A percentile compares a stretch with the other conserved stretches of the same genome.
These are phyloP conservation scores for Cutaneotrichosporon cutaneum DNA, from an alignment of 1,284 basidiomycete genomes.

Conservation along the genomic window DNA sequence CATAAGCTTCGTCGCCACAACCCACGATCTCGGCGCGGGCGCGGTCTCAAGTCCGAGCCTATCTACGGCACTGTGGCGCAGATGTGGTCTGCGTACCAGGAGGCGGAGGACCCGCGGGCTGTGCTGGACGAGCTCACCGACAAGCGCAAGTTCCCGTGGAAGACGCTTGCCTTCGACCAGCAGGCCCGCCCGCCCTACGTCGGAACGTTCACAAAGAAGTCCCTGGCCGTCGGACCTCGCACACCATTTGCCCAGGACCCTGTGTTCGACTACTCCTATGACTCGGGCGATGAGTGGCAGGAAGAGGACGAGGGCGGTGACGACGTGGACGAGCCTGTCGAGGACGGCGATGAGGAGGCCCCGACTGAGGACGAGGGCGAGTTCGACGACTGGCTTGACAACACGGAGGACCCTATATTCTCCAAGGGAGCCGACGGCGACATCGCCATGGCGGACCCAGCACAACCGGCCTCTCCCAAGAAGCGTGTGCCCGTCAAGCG, in stretches of 20 bases:
- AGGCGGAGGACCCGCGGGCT: slow-evolving; percentile 46
- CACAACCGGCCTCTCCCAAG: slow-evolving; percentile 16
- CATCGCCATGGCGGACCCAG: slow-evolving; percentile 37
- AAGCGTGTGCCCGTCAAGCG: slow-evolving; percentile 37
- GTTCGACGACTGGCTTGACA: slow-evolving; percentile 51
- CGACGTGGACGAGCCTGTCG: slow-evolving; percentile 43
- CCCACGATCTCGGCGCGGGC: slow-evolving; percentile 20
- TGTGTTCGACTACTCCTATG: slow-evolving; percentile 51
- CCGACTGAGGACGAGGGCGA: slow-evolving; percentile 42
- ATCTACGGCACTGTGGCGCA: slow-evolving; percentile 40
- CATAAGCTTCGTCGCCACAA: slow-evolving; percentile 13
- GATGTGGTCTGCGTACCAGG: slow-evolving; percentile 40
- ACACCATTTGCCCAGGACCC: slow-evolving; percentile 52
- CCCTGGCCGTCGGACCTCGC: slow-evolving; percentile 48
- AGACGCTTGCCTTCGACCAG: slow-evolving; percentile 49
- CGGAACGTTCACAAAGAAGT: slow-evolving; percentile 50
- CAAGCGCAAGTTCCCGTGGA: slow-evolving; percentile 45
- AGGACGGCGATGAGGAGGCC: slow-evolving; percentile 34
- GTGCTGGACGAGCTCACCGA: slow-evolving; percentile 43
- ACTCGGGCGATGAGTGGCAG: slow-evolving; percentile 53
- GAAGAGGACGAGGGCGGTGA: slow-evolving; percentile 49
- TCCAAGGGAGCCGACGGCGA: slow-evolving; percentile 41
- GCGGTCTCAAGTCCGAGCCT: slow-evolving; percentile 43
- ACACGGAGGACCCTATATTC: slow-evolving; percentile 25
- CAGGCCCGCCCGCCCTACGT: slow-evolving; percentile 50